Evolutionary conservation across 768 basidiomycete species (phyloP).

Genomic region (Russula foetens): DNA sequence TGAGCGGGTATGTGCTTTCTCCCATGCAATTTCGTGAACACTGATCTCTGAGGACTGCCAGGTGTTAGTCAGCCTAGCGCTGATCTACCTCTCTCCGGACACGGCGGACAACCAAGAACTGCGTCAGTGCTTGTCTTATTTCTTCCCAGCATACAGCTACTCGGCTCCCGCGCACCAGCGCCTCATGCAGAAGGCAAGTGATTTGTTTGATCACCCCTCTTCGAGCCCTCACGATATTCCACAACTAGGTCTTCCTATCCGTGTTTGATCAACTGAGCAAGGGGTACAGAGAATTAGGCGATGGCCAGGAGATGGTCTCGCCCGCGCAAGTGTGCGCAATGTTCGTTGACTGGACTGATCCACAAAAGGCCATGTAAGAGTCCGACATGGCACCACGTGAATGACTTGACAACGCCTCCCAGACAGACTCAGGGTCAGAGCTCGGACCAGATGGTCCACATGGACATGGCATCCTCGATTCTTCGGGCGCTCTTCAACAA

Average conservation of each 20-base stretch:
- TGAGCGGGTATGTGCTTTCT: slow-evolving; percentile 42
- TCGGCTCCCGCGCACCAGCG: slow-evolving; percentile 69
- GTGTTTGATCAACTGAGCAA: slow-evolving; percentile 54
- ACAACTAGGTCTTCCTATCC: slow-evolving; percentile 55
- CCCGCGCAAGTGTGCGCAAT: slow-evolving; percentile 69
- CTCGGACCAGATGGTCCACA: slow-evolving; percentile 38
- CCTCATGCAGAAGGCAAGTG: slow-evolving; percentile 56
- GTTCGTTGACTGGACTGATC: slow-evolving; percentile 85
- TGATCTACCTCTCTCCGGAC: slow-evolving; percentile 70
- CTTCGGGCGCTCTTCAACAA: slow-evolving; percentile 41
- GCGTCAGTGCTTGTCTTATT: slow-evolving; percentile 78
- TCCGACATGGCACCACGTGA: slow-evolving; percentile 15
- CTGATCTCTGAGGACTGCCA: slow-evolving; percentile 18
- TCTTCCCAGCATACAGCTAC: slow-evolving; percentile 81
- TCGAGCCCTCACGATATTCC: neutral
- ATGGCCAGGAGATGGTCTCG: slow-evolving; percentile 64
- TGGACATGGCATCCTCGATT: slow-evolving; percentile 49
- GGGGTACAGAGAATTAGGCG: slow-evolving; percentile 56
- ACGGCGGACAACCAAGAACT: slow-evolving; percentile 77
- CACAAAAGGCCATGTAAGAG: slow-evolving; percentile 55
- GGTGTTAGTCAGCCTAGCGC: slow-evolving; percentile 42
- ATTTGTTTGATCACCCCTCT: slow-evolving; percentile 12
- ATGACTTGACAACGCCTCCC: neutral
- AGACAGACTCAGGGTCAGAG: slow-evolving; percentile 37
- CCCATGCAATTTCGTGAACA: neutral